A percentile compares a stretch with the other conserved stretches of the same genome.
phyloP scores from a whole-genome alignment of 2,329 filamentous ascomycete genomes.

The Nigrospora sphaerica region DNA sequence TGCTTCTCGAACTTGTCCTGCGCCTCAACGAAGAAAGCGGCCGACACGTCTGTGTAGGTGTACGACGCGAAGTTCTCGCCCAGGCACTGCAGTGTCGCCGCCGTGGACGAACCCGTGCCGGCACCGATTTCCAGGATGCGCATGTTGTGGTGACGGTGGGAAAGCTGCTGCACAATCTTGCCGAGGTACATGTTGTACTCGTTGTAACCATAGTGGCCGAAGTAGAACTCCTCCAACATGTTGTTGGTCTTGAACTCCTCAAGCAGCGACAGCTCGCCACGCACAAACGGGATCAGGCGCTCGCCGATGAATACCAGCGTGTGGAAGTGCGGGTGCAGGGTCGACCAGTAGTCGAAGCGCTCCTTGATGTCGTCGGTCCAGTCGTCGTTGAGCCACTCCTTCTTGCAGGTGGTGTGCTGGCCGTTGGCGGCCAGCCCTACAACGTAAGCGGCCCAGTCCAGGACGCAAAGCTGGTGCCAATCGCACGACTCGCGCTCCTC shows the following conservation, averaged over 20 bases:
- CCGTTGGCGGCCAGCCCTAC: background rate
- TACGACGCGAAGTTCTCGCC: constrained; percentile 3
- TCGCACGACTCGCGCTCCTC: constrained; percentile 6
- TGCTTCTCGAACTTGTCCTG: background rate
- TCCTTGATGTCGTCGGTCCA: constrained; percentile 2
- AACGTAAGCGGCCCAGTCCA: constrained; percentile 19
- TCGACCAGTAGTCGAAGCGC: background rate
- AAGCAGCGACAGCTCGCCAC: constrained; percentile 21
- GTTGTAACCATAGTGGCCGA: constrained; percentile 21
- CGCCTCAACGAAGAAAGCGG: constrained; percentile 1
- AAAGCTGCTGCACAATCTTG: constrained; percentile 23
- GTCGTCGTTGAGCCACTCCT: constrained; percentile 7
- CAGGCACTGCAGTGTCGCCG: background rate
- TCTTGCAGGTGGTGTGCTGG: background rate
- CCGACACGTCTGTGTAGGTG: constrained; percentile 8
- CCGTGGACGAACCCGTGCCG: constrained; percentile 7
- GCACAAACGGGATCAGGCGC: constrained; percentile 20
- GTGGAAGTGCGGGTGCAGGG: constrained; percentile 7
- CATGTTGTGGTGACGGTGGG: constrained; percentile 3
- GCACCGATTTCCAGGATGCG: constrained; percentile 3
- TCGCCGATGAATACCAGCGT: constrained; percentile 20
- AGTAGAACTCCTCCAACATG: constrained; percentile 17
- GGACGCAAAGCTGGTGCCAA: background rate
- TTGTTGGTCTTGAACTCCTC: constrained; percentile 11
- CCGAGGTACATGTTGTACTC: constrained; percentile 11